phyloP scores from a whole-genome alignment of 2,329 filamentous ascomycete species.

The Bipolaris cookei region DNA sequence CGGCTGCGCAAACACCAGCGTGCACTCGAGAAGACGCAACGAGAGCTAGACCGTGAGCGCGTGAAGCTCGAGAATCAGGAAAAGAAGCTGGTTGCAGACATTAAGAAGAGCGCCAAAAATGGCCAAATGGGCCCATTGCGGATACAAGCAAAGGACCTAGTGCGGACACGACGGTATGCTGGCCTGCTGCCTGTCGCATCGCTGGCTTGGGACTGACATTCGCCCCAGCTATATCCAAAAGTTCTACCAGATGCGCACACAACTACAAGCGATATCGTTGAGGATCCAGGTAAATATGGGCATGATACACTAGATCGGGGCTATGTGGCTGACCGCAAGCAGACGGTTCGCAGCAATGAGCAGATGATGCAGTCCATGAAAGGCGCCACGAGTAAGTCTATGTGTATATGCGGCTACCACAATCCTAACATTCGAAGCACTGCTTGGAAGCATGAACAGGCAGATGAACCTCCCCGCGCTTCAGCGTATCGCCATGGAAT shows the following conservation, averaged over 20 bases:
- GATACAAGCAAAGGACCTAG: conserved; percentile 96
- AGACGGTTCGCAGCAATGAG: conserved; percentile 98
- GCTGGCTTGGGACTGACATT: conserved; percentile 12
- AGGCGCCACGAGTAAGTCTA: conserved; percentile 70
- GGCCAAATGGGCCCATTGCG: conserved; percentile 98
- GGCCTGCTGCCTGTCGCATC: neutral
- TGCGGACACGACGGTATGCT: conserved; percentile 78
- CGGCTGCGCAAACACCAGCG: conserved; percentile 92
- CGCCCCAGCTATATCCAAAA: conserved; percentile 84
- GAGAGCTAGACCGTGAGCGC: conserved; percentile 92
- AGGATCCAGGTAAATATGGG: conserved; percentile 78
- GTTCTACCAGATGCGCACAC: conserved; percentile 97
- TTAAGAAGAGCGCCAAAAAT: conserved; percentile 98
- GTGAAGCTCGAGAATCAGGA: conserved; percentile 98
- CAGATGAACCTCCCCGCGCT: conserved; percentile 96
- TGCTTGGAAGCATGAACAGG: conserved; percentile 95
- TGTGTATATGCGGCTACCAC: neutral
- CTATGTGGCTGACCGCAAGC: conserved; percentile 26
- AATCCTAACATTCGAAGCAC: conserved; percentile 55
- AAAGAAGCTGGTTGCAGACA: conserved; percentile 93
- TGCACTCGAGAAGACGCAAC: conserved; percentile 94
- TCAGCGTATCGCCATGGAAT: conserved; percentile 98
- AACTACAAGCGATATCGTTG: conserved; percentile 93
- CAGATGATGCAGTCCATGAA: conserved; percentile 99
- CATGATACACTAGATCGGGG: neutral